These are phyloP conservation scores for Musa beccarii DNA, from an alignment of 176 grass and related monocot genomes.

Conservation along the genomic window DNA sequence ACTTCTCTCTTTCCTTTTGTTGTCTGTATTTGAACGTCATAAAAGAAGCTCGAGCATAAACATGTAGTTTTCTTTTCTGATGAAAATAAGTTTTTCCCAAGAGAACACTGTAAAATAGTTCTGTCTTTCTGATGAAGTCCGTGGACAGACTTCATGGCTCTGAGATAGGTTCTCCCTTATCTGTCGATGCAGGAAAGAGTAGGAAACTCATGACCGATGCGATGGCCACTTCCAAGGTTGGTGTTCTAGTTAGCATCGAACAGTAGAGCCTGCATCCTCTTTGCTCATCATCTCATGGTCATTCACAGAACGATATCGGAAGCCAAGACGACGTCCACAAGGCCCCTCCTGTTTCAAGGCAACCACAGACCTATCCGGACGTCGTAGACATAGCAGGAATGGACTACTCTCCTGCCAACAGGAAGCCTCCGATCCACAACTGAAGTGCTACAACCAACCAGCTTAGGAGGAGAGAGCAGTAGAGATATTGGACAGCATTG, in stretches of 20 bases:
- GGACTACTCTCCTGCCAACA: conserved; percentile 90
- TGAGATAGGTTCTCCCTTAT: background rate
- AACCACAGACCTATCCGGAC: conserved; percentile 29
- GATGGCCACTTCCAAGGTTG: conserved; percentile 16
- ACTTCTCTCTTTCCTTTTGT: too few relatives aligned
- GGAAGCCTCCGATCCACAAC: conserved; percentile 95
- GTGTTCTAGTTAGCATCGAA: background rate
- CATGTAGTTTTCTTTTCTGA: too few relatives aligned
- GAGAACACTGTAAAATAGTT: too few relatives aligned
- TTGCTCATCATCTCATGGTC: too few relatives aligned
- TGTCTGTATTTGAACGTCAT: too few relatives aligned
- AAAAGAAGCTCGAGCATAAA: too few relatives aligned
- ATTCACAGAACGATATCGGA: conserved; percentile 9
- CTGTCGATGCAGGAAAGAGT: conserved; percentile 21
- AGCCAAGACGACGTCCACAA: background rate
- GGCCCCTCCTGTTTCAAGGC: background rate
- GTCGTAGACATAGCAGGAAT: conserved; percentile 82
- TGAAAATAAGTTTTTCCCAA: too few relatives aligned
- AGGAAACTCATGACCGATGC: conserved; percentile 28
- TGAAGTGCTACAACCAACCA: conserved; percentile 16
- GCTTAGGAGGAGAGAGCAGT: conserved; percentile 37
- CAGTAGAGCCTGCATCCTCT: too few relatives aligned
- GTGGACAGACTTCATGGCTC: conserved; percentile 1
- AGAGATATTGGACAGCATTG: conserved; percentile 48
- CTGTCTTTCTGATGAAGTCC: too few relatives aligned